Conservation (phyloP, 108 stramenopile species). For the Skeletonema tropicum region DNA sequence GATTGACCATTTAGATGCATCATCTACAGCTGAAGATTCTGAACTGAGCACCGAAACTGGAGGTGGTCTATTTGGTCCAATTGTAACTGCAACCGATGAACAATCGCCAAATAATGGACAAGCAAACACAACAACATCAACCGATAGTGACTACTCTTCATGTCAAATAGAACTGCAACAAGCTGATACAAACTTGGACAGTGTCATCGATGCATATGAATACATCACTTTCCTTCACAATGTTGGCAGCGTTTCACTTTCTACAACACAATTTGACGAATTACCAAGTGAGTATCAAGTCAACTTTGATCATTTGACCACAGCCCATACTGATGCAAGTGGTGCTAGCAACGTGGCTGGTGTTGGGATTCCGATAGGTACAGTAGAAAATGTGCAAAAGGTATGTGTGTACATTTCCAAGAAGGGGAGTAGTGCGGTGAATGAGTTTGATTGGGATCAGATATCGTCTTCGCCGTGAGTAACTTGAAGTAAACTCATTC, state of each 20-base stretch:
- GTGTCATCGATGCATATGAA: background rate
- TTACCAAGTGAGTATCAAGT: background rate
- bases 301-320: background rate
- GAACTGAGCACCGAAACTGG: too few relatives aligned
- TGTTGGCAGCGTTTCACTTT: background rate
- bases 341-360: too few relatives aligned
- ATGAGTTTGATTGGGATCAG: conserved; percentile 1
- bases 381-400: background rate
- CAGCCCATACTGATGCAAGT: too few relatives aligned
- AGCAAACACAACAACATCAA: background rate
- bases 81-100: too few relatives aligned
- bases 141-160: background rate
- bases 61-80: too few relatives aligned
- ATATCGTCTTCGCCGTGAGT: background rate
- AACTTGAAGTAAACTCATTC: too few relatives aligned
- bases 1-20: too few relatives aligned
- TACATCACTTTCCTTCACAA: background rate
- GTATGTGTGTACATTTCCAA: background rate
- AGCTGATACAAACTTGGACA: conserved; percentile 3
- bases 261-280: background rate
- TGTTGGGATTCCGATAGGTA: background rate
- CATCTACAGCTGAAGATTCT: too few relatives aligned
- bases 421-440: background rate
- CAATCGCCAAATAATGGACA: background rate
- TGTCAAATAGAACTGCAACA: background rate